These are phyloP conservation scores for Podospora didyma DNA, from an alignment of 495 filamentous ascomycete genomes.

Conservation along the genomic window DNA sequence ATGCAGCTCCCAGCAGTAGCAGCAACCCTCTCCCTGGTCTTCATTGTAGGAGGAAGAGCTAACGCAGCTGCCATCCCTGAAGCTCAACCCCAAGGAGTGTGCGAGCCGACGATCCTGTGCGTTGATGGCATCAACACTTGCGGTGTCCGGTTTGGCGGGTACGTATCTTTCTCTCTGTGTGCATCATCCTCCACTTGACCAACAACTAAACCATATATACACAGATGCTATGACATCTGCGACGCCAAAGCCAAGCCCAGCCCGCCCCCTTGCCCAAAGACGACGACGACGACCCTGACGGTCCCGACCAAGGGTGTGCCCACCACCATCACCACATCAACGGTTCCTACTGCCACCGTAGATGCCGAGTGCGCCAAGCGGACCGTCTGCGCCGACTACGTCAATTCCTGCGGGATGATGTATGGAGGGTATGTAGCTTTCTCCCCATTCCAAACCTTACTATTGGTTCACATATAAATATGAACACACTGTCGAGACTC, in stretches of 20 bases:
- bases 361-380: background rate
- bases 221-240: slow-evolving; percentile 7
- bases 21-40: background rate
- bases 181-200: background rate
- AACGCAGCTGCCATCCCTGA: background rate
- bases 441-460: background rate
- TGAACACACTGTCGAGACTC: too few relatives aligned
- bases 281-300: background rate
- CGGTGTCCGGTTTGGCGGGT: background rate
- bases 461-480: too few relatives aligned
- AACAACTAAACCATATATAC: background rate
- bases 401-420: slow-evolving; percentile 8
- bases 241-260: background rate
- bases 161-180: background rate
- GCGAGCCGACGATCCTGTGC: background rate
- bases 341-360: background rate
- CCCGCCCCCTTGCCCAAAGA: background rate
- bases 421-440: slow-evolving; percentile 5
- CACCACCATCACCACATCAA: background rate
- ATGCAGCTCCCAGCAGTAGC: background rate
- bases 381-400: background rate
- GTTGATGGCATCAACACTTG: slow-evolving; percentile 3
- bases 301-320: background rate
- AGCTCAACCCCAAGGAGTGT: background rate
- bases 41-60: background rate